Percentiles rank a stretch among this genome's conserved stretches.
phyloP scores from a whole-genome alignment of 306 rosid species.

The Begonia loranthoides region DNA sequence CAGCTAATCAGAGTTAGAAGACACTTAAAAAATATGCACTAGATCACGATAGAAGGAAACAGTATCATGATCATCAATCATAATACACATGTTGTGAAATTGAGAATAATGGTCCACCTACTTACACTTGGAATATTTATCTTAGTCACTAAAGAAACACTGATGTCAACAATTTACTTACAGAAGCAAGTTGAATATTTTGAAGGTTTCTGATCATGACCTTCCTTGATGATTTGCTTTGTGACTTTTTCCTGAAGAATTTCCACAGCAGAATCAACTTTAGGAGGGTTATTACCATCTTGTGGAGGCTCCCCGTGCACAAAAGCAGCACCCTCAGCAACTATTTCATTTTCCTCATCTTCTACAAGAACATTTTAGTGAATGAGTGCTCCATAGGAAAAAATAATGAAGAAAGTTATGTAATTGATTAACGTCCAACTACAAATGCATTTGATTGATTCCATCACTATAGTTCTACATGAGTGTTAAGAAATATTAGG shows the following conservation, averaged over 20 bases:
- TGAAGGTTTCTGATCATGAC: conserved; percentile 69
- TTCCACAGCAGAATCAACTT: conserved; percentile 65
- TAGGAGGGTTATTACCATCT: conserved; percentile 46
- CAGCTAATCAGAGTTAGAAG: no score
- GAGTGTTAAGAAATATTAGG: no score
- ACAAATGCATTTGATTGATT: background rate
- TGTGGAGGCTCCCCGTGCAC: conserved; percentile 47
- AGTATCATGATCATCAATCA: background rate
- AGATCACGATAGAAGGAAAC: background rate
- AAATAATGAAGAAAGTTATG: background rate
- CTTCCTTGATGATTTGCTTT: conserved; percentile 78
- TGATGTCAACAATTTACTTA: conserved; percentile 20
- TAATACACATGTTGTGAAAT: no score
- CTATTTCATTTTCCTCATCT: conserved; percentile 41
- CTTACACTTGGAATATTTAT: no score
- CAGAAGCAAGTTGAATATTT: conserved; percentile 91
- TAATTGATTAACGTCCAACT: background rate
- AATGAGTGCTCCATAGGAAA: background rate
- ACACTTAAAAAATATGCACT: no score
- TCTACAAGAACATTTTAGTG: conserved; percentile 18
- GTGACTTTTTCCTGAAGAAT: conserved; percentile 72
- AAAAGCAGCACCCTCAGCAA: conserved; percentile 43
- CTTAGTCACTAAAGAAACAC: no score
- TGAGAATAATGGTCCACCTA: no score
- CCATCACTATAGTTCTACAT: no score